A percentile compares a stretch with the other conserved stretches of the same genome.
Conservation (phyloP, 2,329 filamentous ascomycete genomes). For the Stagonosporopsis chrysanthemi region DNA sequence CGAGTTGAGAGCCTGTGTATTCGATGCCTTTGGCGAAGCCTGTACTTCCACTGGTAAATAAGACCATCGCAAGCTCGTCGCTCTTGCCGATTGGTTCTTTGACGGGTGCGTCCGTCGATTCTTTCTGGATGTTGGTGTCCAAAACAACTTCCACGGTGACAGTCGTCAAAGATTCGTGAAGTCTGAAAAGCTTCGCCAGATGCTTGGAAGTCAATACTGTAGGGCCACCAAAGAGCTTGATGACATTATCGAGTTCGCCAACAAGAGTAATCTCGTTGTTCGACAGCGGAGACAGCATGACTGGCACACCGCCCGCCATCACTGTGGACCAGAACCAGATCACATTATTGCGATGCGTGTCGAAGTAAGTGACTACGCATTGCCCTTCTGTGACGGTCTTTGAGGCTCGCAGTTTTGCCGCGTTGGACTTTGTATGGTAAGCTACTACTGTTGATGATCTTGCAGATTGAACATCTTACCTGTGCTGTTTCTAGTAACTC, state of each 20-base stretch:
- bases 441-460: background rate
- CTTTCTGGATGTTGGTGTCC: background rate
- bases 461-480: background rate
- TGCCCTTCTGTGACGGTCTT: background rate
- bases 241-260: conserved; percentile 13
- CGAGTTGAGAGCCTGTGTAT: conserved; percentile 54
- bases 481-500: conserved; percentile 3
- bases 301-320: conserved; percentile 17
- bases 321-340: conserved; percentile 23
- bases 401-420: conserved; percentile 9
- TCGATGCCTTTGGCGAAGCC: conserved; percentile 61
- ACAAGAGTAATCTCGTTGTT: conserved; percentile 12
- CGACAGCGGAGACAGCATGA: conserved; percentile 16
- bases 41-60: conserved; percentile 63
- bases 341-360: conserved; percentile 19
- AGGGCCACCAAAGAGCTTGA: conserved; percentile 4
- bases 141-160: conserved; percentile 7
- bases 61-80: conserved; percentile 33
- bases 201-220: conserved; percentile 11
- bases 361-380: conserved; percentile 15
- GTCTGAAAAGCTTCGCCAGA: conserved; percentile 4
- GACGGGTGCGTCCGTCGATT: background rate
- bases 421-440: conserved; percentile 2
- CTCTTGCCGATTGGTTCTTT: background rate
- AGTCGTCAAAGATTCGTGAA: background rate